Evolutionary conservation across 1,284 basidiomycete species (phyloP), one percentile per base, ranked within the genome.

Genomic region (Wolfiporia cocos): DNA sequence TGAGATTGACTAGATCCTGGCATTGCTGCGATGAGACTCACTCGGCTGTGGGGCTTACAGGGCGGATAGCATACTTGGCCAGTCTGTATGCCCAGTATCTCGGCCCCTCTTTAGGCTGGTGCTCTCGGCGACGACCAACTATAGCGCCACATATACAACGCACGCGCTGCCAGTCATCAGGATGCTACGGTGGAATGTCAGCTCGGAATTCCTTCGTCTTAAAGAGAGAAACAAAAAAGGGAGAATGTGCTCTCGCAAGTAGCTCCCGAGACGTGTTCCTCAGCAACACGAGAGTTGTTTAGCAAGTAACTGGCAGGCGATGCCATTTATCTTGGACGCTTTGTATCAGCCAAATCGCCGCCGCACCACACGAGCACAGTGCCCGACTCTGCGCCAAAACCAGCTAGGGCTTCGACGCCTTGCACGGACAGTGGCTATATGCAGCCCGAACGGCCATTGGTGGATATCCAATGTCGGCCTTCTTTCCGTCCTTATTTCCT

Each of bases 261-360:
- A 94, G 91, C 86, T 79, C 86, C 74, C 78, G 71, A 66, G 69
- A 76, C 73, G 69, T 76, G 53, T 57, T 67, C 69, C 85, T 89
- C 67, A 54, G 60, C 68, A 64, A 68, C 70, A 73, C 67, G 79
- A 76, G 82, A 81, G 88, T 88, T 92, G 86, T 90, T 86, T 68
- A 69, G 65, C 67, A 68, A 79, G 78, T 53, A 59, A 62, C 64
- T n/a, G n/a, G n/a, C 47, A 51, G 59, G 47, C 45, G 47, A 33
- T 18, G 38, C 51, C 46, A 44, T 87, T 64, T 39, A 66, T 93
- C 56, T 92, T 59, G 90, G 90, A 85, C 85, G 74, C 52, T 66
- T 86, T 81, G 89, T 92, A 93, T 92, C 90, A 81, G 84, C 86
- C 85, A 71, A 71, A 75, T 58, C 65, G 64, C 59, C 57, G 50